A percentile compares a stretch with the other conserved stretches of the same genome.
Conservation (phyloP, 345 rosid species). For the Hirschfeldia incana region DNA sequence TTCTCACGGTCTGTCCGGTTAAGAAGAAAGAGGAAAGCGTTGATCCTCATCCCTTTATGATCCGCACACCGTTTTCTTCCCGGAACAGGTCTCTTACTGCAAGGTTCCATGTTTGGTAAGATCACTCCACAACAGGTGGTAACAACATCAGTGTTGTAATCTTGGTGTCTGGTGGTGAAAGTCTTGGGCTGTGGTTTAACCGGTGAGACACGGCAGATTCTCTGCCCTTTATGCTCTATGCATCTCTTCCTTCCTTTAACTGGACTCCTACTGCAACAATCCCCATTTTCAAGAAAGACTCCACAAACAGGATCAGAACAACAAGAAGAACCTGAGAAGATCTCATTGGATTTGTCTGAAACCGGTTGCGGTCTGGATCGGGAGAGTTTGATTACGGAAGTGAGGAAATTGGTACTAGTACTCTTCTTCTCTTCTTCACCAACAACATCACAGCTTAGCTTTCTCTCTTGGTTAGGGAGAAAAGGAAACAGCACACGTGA, state of each 20-base stretch:
- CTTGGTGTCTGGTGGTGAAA: conserved; percentile 17
- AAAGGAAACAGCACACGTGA: conserved; percentile 42
- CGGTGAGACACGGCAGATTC: conserved; percentile 40
- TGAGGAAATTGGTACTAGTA: conserved; percentile 30
- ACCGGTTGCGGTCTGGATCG: conserved; percentile 58
- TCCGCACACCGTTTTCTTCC: conserved; percentile 69
- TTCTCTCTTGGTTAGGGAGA: conserved; percentile 34
- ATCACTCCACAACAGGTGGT: conserved; percentile 32
- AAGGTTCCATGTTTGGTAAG: conserved; percentile 43
- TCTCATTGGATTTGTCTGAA: conserved; percentile 28
- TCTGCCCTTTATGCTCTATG: conserved; percentile 63
- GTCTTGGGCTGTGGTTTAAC: conserved; percentile 8
- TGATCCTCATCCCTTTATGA: conserved; percentile 65
- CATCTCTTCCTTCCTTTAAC: conserved; percentile 75
- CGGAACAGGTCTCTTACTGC: conserved; percentile 43
- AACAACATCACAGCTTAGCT: conserved; percentile 22
- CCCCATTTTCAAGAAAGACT: conserved; percentile 50
- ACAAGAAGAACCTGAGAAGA: not conserved
- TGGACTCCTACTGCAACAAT: conserved; percentile 48
- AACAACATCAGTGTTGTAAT: conserved; percentile 6
- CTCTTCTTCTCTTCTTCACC: conserved; percentile 29
- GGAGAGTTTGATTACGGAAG: conserved; percentile 50
- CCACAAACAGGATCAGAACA: conserved; percentile 45
- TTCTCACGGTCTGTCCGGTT: conserved; percentile 31
- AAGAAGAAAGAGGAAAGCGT: conserved; percentile 38